These are phyloP conservation scores for Metarhizium sp. DNA, from an alignment of 2,329 filamentous ascomycete genomes.

Conservation along the genomic window DNA sequence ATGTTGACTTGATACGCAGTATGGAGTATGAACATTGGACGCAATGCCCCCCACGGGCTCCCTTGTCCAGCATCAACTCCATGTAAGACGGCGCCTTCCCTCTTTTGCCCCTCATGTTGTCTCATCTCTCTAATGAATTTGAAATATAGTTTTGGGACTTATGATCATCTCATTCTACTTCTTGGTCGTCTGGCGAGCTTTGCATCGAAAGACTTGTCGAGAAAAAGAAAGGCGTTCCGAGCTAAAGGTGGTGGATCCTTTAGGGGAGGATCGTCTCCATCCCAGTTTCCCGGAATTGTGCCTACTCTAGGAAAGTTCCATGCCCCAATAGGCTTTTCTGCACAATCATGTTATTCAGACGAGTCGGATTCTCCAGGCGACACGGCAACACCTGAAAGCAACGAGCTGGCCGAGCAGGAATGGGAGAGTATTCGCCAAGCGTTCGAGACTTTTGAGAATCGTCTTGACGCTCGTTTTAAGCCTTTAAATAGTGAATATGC, in stretches of 20 bases:
- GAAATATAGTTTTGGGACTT: slow-evolving; percentile 66
- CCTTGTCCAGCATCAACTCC: slow-evolving; percentile 66
- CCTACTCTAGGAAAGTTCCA: slow-evolving; percentile 40
- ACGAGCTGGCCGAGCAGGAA: slow-evolving; percentile 62
- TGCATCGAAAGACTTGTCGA: slow-evolving; percentile 61
- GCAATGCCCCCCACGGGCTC: slow-evolving; percentile 79
- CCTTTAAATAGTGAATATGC: slow-evolving; percentile 60
- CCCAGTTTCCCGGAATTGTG: slow-evolving; percentile 47
- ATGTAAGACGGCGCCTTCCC: slow-evolving; percentile 38
- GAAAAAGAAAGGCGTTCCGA: slow-evolving; percentile 59
- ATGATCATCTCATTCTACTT: slow-evolving; percentile 78
- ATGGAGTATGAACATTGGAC: slow-evolving; percentile 74
- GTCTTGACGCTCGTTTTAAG: slow-evolving; percentile 67
- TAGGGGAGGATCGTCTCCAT: slow-evolving; percentile 22
- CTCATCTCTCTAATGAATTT: slow-evolving; percentile 6
- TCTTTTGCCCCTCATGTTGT: neutral
- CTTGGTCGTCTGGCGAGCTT: slow-evolving; percentile 75
- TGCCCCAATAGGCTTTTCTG: slow-evolving; percentile 45
- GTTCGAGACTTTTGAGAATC: slow-evolving; percentile 56
- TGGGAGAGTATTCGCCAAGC: slow-evolving; percentile 68
- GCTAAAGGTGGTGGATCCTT: slow-evolving; percentile 18
- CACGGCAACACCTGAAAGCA: slow-evolving; percentile 52
- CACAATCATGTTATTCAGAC: slow-evolving; percentile 35
- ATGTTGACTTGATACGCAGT: slow-evolving; percentile 33
- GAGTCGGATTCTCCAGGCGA: slow-evolving; percentile 37